Base-by-base conservation (phyloP, 805 yeast genomes). In the Cyberlindnera americana region DNA sequence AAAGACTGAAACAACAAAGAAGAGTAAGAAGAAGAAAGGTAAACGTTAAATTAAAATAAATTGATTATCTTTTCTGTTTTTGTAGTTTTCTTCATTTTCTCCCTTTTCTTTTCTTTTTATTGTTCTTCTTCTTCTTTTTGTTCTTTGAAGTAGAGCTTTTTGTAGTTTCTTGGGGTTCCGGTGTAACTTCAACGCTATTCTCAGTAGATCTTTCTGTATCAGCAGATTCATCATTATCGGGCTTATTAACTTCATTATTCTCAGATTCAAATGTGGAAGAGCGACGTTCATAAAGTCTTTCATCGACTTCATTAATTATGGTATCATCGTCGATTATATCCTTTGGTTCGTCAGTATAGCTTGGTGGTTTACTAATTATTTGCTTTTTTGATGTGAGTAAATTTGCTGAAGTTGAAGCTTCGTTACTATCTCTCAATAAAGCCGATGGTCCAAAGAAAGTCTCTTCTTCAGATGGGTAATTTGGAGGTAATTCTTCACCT, bases 401-500 rank as follows among this genome's bases (percentile, higher is more conserved):
- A 14, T 33, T n/a, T 12, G 35, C 10, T n/a, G 35, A 33, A 4
- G 27, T 33, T 9, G 35, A 33, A 3, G 35, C 19, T 17, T 33
- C 35, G 16, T 22, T 28, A 13, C 4, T 21, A 21, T 21, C 10
- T 10, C 23, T 21, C 28, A 54, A 37, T 14, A 52, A 28, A 6
- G 52, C 57, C 10, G 55, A 40, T 15, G 70, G 68, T 1, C 83
- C 85, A 52, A 81, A 80, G 48, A 81, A 81, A 21, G 77, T 78
- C 34, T 73, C 67, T 46, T 79, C 84, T 5, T 76, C 78, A 15
- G 66, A 73, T 1, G 86, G 85, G 53, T 83, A 83, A 14, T 68
- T 64, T 3, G 91, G 91, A 14, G 90, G 90, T 29, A 83, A 58
- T 31, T 73, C 81, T 46, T 81, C 90, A 4, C 90, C 90, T 54